A percentile compares a stretch with the other conserved stretches of the same genome.
Evolutionary conservation across 2,329 filamentous ascomycete species (phyloP).

Genomic region (Colletotrichum eleusines): DNA sequence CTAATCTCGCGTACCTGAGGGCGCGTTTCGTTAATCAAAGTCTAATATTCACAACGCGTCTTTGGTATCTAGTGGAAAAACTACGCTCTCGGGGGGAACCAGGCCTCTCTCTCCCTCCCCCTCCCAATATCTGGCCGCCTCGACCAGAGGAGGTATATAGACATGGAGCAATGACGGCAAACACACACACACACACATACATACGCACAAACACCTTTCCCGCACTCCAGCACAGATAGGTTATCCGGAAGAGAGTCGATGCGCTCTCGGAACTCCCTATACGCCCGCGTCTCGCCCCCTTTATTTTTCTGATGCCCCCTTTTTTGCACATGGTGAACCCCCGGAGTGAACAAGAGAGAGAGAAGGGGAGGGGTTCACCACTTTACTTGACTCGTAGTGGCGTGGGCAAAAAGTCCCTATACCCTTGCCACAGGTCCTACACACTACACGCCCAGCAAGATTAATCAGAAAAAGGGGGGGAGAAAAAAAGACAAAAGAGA

Average conservation of each 20-base stretch:
- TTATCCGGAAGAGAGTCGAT: background rate
- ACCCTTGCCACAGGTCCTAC: background rate
- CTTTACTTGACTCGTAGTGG: background rate
- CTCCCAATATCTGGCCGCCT: background rate
- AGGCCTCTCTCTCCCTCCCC: background rate
- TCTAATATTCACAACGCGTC: background rate
- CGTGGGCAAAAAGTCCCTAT: background rate
- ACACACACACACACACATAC: background rate
- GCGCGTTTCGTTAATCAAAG: background rate
- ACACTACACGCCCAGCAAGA: background rate
- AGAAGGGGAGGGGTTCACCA: background rate
- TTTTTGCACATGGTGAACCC: background rate
- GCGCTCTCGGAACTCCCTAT: conserved; percentile 1
- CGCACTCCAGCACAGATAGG: background rate
- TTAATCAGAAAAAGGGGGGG: background rate
- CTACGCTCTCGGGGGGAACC: background rate
- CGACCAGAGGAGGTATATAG: background rate
- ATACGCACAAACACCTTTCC: background rate
- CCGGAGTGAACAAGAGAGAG: too few species aligned
- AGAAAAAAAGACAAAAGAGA: background rate
- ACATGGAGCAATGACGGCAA: background rate
- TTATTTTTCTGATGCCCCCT: background rate
- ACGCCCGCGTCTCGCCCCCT: background rate
- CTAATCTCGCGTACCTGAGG: background rate
- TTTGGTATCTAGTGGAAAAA: background rate